Base-by-base conservation (phyloP, 768 basidiomycete species). In the Auricularia sp. region DNA sequence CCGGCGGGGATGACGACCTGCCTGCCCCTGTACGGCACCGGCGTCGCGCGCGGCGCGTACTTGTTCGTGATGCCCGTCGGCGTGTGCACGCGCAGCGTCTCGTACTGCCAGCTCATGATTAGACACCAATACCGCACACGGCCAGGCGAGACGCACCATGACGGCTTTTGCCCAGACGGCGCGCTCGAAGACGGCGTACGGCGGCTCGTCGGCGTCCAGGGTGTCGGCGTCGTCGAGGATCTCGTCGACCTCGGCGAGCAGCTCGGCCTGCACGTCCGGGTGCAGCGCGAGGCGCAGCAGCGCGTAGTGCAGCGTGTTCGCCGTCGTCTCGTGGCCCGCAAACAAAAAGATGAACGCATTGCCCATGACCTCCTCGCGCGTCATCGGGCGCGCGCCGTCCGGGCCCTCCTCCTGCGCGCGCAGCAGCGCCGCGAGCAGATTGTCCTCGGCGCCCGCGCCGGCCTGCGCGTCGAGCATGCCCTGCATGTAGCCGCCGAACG, bases 291-390 rank as follows among this genome's bases (percentile, higher is more conserved):
- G 59, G 21, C 58, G 59, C n/a, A 61, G 34, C 44, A 67, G 58
- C 13, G 66, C 59, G 47, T 64, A 62, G n/a, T 64, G 63, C 10
- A 64, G 59, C 21, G 66, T 67, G 36, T 64, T 64, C 21, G 66
- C 66, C 21, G 63, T 62, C 3, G 66, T 67, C 61, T 67, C 66
- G 51, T 67, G 64, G 16, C 66, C 66, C n/a, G 66, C 66, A 51
- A 67, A 64, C 24, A 64, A 29, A 1, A 67, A 51, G n/a, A 64
- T 64, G 7, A 67, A 67, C 4, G 64, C 61, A 8, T 67, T 67
- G 10, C 66, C 66, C 59, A 63, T 29, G 42, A 59, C 34, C 24
- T 59, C 56, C 56, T 59, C 56, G 16, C 56, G 36, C 36, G 29
- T 58, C 54, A 39, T 58, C 56, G 54, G 54, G n/a, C 64, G 54